Conservation (phyloP, 1,284 basidiomycete species). For the Mixia osmundae region DNA sequence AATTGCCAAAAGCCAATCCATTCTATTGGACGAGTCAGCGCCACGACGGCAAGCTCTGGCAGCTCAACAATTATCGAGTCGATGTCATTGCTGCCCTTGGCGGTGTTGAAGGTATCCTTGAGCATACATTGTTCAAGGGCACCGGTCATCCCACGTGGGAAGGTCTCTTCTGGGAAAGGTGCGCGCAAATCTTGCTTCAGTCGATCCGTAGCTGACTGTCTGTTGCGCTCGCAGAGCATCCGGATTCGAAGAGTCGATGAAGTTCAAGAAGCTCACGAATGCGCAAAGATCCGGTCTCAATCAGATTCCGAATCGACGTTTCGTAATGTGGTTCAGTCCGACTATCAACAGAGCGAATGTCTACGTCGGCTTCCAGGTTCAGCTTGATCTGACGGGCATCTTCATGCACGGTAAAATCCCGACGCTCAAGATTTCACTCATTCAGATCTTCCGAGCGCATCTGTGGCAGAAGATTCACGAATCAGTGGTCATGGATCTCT, state of each 20-base stretch:
- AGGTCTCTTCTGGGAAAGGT: constrained; percentile 72
- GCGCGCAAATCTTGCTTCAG: constrained; percentile 4
- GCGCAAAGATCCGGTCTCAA: constrained; percentile 89
- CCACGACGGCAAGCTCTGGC: constrained; percentile 95
- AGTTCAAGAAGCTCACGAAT: constrained; percentile 50
- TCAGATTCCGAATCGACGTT: constrained; percentile 99
- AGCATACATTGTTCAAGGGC: constrained; percentile 89
- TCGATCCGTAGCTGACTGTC: neutral
- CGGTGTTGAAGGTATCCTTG: constrained; percentile 72
- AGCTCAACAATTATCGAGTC: constrained; percentile 92
- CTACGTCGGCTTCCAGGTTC: constrained; percentile 99
- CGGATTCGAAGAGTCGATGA: constrained; percentile 46
- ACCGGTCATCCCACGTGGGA: constrained; percentile 18
- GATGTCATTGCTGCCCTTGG: constrained; percentile 98
- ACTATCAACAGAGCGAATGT: constrained; percentile 96
- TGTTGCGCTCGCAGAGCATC: constrained; percentile 3
- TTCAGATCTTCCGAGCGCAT: constrained; percentile 99
- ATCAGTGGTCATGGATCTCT: constrained; percentile 78
- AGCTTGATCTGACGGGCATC: constrained; percentile 75
- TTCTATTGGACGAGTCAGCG: constrained; percentile 81
- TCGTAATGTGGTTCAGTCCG: constrained; percentile 91
- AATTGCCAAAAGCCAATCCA: constrained; percentile 41
- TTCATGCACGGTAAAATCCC: constrained; percentile 92
- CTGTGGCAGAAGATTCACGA: constrained; percentile 90
- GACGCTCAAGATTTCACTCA: constrained; percentile 87